Percentiles rank a stretch among this genome's conserved stretches.
Evolutionary conservation across 192 early-diverging fungal species (phyloP).

Genomic region (Coemansia sp.): DNA sequence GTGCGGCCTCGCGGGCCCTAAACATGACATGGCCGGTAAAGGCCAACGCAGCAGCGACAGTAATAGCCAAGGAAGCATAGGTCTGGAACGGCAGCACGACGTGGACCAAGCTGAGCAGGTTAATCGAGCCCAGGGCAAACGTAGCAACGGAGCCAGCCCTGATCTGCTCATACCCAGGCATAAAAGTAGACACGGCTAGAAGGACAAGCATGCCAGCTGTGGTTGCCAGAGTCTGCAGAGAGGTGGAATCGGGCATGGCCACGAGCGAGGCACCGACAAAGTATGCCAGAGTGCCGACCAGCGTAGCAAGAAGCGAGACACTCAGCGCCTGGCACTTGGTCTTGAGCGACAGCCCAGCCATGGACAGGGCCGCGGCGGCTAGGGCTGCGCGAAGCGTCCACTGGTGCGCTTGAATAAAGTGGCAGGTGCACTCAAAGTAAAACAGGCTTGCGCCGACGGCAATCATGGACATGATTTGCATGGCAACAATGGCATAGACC

Average conservation of each 20-base stretch:
- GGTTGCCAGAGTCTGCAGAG: conserved; percentile 2
- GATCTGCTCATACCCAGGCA: background rate
- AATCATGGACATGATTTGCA: background rate
- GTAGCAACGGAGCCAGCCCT: background rate
- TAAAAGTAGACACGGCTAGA: background rate
- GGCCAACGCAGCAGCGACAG: background rate
- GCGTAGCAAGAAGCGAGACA: background rate
- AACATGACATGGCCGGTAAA: conserved; percentile 1
- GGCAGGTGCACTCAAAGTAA: conserved; percentile 10
- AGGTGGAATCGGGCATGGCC: background rate
- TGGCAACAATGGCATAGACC: conserved; percentile 5
- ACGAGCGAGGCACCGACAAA: background rate
- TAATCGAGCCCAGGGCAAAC: background rate
- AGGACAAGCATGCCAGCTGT: conserved; percentile 1
- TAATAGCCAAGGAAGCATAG: background rate
- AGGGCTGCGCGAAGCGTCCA: background rate
- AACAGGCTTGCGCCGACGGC: background rate
- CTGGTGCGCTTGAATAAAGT: conserved; percentile 6
- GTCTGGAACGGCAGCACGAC: background rate
- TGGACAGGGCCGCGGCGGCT: background rate
- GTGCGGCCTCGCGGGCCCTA: background rate
- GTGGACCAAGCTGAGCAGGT: conserved; percentile 1
- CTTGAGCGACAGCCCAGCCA: conserved; percentile 1
- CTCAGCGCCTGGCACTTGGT: background rate
- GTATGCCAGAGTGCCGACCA: background rate